These are phyloP conservation scores for Coemansia sp. DNA, from an alignment of 192 early-diverging fungal species.

Conservation along the genomic window DNA sequence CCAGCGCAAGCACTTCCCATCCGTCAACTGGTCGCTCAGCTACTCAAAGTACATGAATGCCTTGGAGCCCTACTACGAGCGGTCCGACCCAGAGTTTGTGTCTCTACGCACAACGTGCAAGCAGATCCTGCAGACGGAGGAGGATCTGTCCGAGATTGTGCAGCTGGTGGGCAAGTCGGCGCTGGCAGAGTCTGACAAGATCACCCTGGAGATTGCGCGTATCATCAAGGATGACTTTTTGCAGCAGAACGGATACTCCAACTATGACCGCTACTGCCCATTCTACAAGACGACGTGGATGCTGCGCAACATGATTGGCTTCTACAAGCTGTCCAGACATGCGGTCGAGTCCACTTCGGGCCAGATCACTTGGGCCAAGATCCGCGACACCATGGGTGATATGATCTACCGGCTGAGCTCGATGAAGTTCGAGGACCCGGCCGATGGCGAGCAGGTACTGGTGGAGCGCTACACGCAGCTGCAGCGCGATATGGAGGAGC, in stretches of 20 bases:
- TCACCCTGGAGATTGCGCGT: conserved; percentile 96
- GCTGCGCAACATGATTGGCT: conserved; percentile 97
- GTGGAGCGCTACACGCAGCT: conserved; percentile 89
- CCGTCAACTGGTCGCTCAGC: conserved; percentile 97
- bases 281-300: conserved; percentile 99
- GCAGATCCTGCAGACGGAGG: conserved; percentile 98
- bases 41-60: conserved; percentile 99
- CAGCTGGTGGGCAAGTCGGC: conserved; percentile 98
- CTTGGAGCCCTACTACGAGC: conserved; percentile 94
- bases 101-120: conserved; percentile 90
- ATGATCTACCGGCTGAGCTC: conserved; percentile 95
- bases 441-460: conserved; percentile 89
- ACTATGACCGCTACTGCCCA: conserved; percentile 98
- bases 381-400: conserved; percentile 91
- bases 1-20: conserved; percentile 99
- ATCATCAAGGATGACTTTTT: conserved; percentile 99
- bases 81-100: conserved; percentile 92
- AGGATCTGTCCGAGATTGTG: conserved; percentile 99
- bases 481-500: conserved; percentile 95
- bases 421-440: conserved; percentile 99
- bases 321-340: conserved; percentile 93
- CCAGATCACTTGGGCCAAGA: conserved; percentile 94
- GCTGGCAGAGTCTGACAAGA: conserved; percentile 96
- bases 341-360: conserved; percentile 90
- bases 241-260: conserved; percentile 99